phyloP scores from a whole-genome alignment of 1,284 basidiomycete species.

The Cryptococcus jaspeensis region DNA sequence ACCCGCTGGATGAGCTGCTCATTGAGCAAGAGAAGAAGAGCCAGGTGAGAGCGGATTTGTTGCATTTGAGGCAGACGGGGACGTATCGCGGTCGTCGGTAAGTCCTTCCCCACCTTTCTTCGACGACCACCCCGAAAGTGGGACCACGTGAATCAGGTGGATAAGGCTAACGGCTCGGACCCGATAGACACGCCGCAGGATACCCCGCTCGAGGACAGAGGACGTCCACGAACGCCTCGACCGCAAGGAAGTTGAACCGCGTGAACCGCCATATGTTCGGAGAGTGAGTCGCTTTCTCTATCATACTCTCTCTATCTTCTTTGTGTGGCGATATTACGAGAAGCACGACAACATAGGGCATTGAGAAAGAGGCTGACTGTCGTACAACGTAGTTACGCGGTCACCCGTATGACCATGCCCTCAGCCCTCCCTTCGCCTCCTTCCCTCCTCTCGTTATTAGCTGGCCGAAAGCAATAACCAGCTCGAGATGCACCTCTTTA shows the following conservation, averaged over 20 bases:
- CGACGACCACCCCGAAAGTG: background rate
- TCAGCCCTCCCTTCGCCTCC: background rate
- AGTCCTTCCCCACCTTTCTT: conserved; percentile 9
- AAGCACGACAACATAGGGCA: too few relatives aligned
- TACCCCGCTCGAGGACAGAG: conserved; percentile 58
- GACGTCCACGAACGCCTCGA: conserved; percentile 56
- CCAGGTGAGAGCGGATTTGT: conserved; percentile 54
- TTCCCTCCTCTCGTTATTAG: conserved; percentile 3
- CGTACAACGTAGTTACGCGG: too few relatives aligned
- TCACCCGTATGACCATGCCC: background rate
- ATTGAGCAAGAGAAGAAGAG: conserved; percentile 58
- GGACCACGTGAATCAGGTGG: background rate
- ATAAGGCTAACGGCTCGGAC: background rate
- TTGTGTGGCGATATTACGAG: too few relatives aligned
- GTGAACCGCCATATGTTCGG: conserved; percentile 40
- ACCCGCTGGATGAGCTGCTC: conserved; percentile 53
- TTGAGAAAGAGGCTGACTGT: too few relatives aligned
- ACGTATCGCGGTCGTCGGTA: conserved; percentile 54
- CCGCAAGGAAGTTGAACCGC: conserved; percentile 56
- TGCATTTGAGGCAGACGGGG: conserved; percentile 56
- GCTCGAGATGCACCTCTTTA: background rate
- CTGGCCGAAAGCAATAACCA: background rate
- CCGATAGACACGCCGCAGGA: conserved; percentile 54
- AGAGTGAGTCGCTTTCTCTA: conserved; percentile 19
- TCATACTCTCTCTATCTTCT: too few relatives aligned